A percentile compares a stretch with the other conserved stretches of the same genome.
Evolutionary conservation across 2,329 filamentous ascomycete species (phyloP).

Genomic region (Fusarium sp.): DNA sequence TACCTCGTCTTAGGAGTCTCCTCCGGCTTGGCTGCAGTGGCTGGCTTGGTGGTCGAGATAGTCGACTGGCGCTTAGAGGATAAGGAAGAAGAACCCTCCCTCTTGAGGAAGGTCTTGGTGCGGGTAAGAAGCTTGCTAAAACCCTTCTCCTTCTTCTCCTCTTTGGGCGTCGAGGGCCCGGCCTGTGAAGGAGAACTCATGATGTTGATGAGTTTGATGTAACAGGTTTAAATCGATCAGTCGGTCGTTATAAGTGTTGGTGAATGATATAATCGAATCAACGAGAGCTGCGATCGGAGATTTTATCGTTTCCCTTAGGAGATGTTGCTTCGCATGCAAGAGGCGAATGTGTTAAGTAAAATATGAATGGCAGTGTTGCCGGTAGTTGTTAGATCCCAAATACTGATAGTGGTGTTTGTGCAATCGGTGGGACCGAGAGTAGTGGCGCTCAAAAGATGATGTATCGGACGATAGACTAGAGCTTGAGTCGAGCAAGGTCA

Average conservation of each 20-base stretch:
- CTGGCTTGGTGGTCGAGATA: conserved; percentile 40
- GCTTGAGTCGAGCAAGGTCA: conserved; percentile 30
- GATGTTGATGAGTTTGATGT: conserved; percentile 24
- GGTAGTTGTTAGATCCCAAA: conserved; percentile 15
- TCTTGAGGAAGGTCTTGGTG: conserved; percentile 65
- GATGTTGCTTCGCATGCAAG: conserved; percentile 2
- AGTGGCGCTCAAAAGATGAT: conserved; percentile 28
- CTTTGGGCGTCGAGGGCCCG: conserved; percentile 54
- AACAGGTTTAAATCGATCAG: conserved; percentile 2
- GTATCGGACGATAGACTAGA: conserved; percentile 22
- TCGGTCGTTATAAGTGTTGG: conserved; percentile 2
- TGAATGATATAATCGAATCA: not conserved
- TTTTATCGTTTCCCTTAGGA: conserved; percentile 4
- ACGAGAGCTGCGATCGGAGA: conserved; percentile 4
- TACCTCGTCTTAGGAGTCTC: conserved; percentile 49
- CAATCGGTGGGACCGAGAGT: conserved; percentile 27
- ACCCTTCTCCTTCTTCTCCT: conserved; percentile 62
- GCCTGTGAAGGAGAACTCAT: conserved; percentile 63
- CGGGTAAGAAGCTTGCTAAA: conserved; percentile 64
- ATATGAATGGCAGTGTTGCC: conserved; percentile 6
- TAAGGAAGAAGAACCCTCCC: conserved; percentile 52
- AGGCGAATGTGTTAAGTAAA: conserved; percentile 18
- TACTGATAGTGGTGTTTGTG: conserved; percentile 15
- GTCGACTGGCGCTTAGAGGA: conserved; percentile 50
- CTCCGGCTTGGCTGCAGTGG: conserved; percentile 41